A percentile compares a stretch with the other conserved stretches of the same genome.
Evolutionary conservation across 805 yeast genomes (phyloP).

Genomic region (Dipodascus albidus): DNA sequence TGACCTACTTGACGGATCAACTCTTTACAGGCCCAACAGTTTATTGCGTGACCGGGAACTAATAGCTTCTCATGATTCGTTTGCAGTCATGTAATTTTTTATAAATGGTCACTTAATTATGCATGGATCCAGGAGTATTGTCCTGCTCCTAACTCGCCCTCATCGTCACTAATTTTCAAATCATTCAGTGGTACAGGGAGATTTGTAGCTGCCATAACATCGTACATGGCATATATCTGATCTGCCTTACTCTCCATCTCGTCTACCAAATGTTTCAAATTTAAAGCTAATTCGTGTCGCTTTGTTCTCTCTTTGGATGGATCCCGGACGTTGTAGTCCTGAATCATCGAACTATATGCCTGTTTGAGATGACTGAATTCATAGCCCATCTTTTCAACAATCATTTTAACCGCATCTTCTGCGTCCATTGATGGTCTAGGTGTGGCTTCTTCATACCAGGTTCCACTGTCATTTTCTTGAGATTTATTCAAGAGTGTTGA

Average conservation of each 20-base stretch:
- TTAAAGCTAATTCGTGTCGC: constrained; percentile 8
- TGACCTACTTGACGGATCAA: neutral
- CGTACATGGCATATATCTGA: constrained; percentile 13
- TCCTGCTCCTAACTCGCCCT: neutral
- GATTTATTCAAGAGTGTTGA: neutral
- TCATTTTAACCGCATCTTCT: constrained; percentile 10
- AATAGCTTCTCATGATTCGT: no score
- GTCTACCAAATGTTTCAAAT: constrained; percentile 6
- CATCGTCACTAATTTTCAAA: neutral
- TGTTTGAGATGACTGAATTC: constrained; percentile 8
- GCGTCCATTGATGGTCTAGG: constrained; percentile 12
- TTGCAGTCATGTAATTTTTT: no score
- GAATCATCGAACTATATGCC: constrained; percentile 5
- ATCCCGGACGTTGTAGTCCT: constrained; percentile 9
- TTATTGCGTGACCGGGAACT: neutral
- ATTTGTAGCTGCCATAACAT: constrained; percentile 11
- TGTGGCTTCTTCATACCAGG: constrained; percentile 11
- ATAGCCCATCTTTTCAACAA: constrained; percentile 10
- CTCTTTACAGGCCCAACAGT: neutral
- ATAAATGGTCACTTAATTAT: neutral
- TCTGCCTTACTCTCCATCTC: constrained; percentile 12
- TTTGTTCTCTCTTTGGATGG: constrained; percentile 9
- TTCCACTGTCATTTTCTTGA: neutral
- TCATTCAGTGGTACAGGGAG: constrained; percentile 1
- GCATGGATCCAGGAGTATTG: constrained; percentile 5